Percentiles rank a stretch among this genome's conserved stretches.
These are phyloP conservation scores for Xylaria arbuscula DNA, from an alignment of 2,329 filamentous ascomycete species.

Conservation along the genomic window DNA sequence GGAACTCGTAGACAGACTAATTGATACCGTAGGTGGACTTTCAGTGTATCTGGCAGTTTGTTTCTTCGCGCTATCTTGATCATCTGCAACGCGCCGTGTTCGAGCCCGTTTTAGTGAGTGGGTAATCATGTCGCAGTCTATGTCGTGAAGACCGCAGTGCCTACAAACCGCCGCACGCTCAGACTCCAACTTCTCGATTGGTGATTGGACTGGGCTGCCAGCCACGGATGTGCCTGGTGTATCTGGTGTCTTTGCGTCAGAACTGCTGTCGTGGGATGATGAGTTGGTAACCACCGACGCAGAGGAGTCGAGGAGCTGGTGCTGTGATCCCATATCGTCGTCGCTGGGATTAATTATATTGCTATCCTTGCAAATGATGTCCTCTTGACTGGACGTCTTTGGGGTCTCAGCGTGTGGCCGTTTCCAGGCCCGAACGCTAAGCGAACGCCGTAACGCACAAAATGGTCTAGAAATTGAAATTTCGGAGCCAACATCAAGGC, in stretches of 20 bases:
- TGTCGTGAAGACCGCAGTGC: slow-evolving; percentile 21
- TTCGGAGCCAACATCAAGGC: slow-evolving; percentile 46
- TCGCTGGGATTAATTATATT: slow-evolving; percentile 60
- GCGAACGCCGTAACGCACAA: slow-evolving; percentile 49
- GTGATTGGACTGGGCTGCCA: slow-evolving; percentile 20
- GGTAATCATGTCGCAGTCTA: not conserved
- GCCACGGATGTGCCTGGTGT: slow-evolving; percentile 41
- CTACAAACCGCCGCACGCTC: slow-evolving; percentile 21
- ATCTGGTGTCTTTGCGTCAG: slow-evolving; percentile 38
- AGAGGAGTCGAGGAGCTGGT: slow-evolving; percentile 25
- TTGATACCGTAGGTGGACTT: not conserved
- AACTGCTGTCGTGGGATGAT: slow-evolving; percentile 32
- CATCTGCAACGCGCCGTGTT: not conserved
- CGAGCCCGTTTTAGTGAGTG: not conserved
- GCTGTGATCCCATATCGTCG: not conserved
- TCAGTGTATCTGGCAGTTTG: not conserved
- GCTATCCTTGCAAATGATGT: slow-evolving; percentile 64
- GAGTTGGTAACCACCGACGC: slow-evolving; percentile 33
- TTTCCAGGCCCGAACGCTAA: slow-evolving; percentile 47
- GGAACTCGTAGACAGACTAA: not conserved
- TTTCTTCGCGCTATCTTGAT: slow-evolving; percentile 16
- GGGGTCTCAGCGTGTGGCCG: slow-evolving; percentile 6
- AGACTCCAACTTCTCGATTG: slow-evolving; percentile 2
- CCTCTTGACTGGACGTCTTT: slow-evolving; percentile 59
- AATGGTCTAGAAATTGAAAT: slow-evolving; percentile 49